Conservation (phyloP, 140 eudicot genomes). For the Oenanthe javanica region DNA sequence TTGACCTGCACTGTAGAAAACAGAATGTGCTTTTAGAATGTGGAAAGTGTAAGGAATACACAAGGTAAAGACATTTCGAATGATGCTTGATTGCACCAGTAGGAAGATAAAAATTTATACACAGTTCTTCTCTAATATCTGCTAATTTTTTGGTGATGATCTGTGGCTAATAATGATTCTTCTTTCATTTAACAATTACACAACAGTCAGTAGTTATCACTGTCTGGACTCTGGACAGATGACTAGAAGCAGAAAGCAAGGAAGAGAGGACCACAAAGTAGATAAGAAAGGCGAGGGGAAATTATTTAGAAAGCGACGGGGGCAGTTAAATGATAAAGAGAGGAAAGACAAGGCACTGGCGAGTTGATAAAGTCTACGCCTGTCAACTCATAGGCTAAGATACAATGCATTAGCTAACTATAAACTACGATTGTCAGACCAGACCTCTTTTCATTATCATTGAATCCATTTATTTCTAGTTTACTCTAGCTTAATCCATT, state of each 20-base stretch:
- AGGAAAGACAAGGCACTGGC: neutral
- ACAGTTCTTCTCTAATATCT: neutral
- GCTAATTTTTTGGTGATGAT: neutral
- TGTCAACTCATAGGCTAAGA: neutral
- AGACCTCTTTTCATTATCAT: neutral
- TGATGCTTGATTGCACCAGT: neutral
- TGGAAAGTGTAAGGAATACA: neutral
- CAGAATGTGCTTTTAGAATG: slow-evolving; percentile 15
- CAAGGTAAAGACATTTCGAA: neutral
- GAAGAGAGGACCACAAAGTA: neutral
- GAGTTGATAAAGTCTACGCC: neutral
- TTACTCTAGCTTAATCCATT: neutral
- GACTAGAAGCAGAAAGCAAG: neutral
- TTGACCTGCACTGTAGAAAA: slow-evolving; percentile 81
- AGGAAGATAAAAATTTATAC: neutral
- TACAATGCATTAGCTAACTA: neutral
- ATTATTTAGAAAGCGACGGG: too few species aligned
- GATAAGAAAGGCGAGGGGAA: too few species aligned
- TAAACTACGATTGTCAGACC: neutral
- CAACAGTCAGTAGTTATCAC: neutral
- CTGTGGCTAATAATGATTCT: neutral
- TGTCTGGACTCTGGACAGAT: neutral
- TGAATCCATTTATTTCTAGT: neutral
- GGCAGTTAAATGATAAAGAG: neutral
- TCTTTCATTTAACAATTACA: neutral